phyloP scores from a whole-genome alignment of 345 rosid species.

The Boechera divaricarpa region DNA sequence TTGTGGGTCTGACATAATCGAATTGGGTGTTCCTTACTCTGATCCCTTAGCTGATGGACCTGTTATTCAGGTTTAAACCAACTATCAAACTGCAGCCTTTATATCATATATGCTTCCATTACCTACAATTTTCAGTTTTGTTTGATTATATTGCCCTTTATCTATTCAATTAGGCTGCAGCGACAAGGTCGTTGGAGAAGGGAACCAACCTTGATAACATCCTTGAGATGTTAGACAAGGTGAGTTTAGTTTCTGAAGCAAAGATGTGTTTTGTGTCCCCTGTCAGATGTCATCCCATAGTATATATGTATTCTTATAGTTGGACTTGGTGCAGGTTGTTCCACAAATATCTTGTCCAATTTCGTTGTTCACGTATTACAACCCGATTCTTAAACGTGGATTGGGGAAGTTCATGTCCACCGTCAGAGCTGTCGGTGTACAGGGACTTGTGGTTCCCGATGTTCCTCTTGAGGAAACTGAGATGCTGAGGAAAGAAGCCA shows the following conservation, averaged over 20 bases:
- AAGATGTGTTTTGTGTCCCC: neutral
- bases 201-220: slow-evolving; percentile 73
- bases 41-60: slow-evolving; percentile 98
- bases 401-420: slow-evolving; percentile 75
- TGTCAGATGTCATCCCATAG: neutral
- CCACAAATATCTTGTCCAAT: slow-evolving; percentile 79
- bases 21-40: slow-evolving; percentile 86
- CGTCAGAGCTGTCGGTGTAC: slow-evolving; percentile 71
- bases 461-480: slow-evolving; percentile 97
- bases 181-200: slow-evolving; percentile 76
- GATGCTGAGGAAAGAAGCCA: slow-evolving; percentile 73
- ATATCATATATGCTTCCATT: neutral
- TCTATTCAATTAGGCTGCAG: slow-evolving; percentile 69
- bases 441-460: slow-evolving; percentile 95
- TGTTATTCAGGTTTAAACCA: slow-evolving; percentile 77
- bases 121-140: slow-evolving; percentile 14
- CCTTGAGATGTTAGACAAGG: slow-evolving; percentile 83
- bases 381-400: slow-evolving; percentile 87
- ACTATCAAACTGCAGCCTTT: slow-evolving; percentile 6
- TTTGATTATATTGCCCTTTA: slow-evolving; percentile 8
- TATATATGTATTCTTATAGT: neutral
- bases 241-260: slow-evolving; percentile 35
- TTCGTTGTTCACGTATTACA: slow-evolving; percentile 83
- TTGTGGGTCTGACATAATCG: slow-evolving; percentile 85
- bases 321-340: slow-evolving; percentile 63